A percentile compares a stretch with the other conserved stretches of the same genome.
These are phyloP conservation scores for Fomitopsis pinicola DNA, from an alignment of 1,284 basidiomycete species.

Conservation along the genomic window DNA sequence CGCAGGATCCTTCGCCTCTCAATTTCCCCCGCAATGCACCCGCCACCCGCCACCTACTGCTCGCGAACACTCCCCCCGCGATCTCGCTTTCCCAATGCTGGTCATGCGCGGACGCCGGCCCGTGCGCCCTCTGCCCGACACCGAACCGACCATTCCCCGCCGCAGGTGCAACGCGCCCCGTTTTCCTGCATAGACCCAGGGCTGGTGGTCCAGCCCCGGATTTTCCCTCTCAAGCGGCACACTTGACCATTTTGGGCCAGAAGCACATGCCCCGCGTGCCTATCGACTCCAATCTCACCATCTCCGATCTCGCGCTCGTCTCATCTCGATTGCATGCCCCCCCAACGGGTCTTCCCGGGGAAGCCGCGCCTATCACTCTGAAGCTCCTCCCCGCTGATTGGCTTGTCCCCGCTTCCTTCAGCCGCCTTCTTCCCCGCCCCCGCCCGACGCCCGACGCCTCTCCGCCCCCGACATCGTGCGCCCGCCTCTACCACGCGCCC, in stretches of 20 bases:
- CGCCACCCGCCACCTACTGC: not conserved
- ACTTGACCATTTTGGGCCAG: not conserved
- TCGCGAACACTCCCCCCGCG: not conserved
- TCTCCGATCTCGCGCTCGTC: slow-evolving; percentile 4
- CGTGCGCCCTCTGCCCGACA: slow-evolving; percentile 1
- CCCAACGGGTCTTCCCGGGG: slow-evolving; percentile 1
- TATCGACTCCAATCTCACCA: slow-evolving; percentile 1
- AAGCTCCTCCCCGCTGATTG: slow-evolving; percentile 1
- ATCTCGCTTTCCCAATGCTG: not conserved
- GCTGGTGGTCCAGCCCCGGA: slow-evolving; percentile 8
- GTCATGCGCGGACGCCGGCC: not conserved
- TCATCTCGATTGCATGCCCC: slow-evolving; percentile 1
- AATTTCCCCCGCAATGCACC: not conserved
- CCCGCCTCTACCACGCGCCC: not conserved
- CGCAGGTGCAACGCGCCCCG: not conserved
- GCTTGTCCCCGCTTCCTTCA: not conserved
- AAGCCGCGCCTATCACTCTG: slow-evolving; percentile 3
- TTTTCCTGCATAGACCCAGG: not conserved
- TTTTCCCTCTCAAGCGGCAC: slow-evolving; percentile 6
- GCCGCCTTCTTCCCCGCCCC: not conserved
- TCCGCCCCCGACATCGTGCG: slow-evolving; percentile 1
- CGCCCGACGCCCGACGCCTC: not conserved
- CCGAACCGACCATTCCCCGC: not conserved
- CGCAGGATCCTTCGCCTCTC: not conserved
- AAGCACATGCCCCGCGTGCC: slow-evolving; percentile 8